Base-by-base conservation (phyloP, 495 filamentous ascomycete species). In the Aspergillus carlsbadensis region DNA sequence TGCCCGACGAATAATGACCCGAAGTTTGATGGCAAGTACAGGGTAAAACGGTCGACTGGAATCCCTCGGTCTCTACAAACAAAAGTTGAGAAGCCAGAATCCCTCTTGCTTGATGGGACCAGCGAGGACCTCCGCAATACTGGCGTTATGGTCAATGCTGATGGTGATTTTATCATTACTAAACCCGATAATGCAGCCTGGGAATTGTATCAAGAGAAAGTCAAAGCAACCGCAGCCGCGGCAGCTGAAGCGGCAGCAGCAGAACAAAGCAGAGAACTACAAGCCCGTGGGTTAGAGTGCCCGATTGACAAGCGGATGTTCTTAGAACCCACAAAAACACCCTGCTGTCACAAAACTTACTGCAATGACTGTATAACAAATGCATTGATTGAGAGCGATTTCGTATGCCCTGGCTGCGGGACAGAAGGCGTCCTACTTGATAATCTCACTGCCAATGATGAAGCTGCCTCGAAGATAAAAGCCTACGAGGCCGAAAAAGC, bases 291-390 rank as follows among this genome's bases (percentile, higher is more conserved):
- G 51, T 76, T 98, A 63, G 86, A 92, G 72, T 98, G 94, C 80
- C 78, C 90, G 62, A 89, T 98, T 81, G 92, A 96, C 83, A 93
- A 95, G 73, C 90, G 87, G 71, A 85, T 96, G 79, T 96, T 97
- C 77, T 82, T 93, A 85, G 89, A 96, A 70, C 92, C 94, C 79
- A 92, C 91, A 78, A 93, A 96, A 82, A 98, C 93, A 62, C 95
- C 94, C 57, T 98, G 94, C 80, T 98, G 94, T 79, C 83, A 88
- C 70, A 92, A 87, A 81, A 96, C 92, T 69, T 98, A 93, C 82
- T 98, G 94, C 84, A 89, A 91, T 83, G 91, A 98, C 63, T 98
- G 94, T 87, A 96, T 98, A 72, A 92, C 92, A 64, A 95, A 92
- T 84, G 87, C 90, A 65, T 86, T 98, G 76, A 91, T 96, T 75